Evolutionary conservation across 2,329 filamentous ascomycete genomes (phyloP).

Genomic region (Hypoxylon sp.): DNA sequence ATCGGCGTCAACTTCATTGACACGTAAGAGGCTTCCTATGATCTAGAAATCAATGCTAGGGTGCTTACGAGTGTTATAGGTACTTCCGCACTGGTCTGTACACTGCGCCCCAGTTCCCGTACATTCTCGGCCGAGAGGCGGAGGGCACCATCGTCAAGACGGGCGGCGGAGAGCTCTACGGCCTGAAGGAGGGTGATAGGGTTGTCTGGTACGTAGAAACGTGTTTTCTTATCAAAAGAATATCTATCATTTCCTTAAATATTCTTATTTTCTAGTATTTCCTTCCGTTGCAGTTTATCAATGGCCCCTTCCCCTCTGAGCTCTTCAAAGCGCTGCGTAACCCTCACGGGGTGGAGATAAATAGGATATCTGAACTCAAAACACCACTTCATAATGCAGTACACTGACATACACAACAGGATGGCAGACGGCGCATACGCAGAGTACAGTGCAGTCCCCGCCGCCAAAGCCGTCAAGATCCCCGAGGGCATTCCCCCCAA

Average conservation of each 20-base stretch:
- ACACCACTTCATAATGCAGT: not conserved
- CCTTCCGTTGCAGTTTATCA: not conserved
- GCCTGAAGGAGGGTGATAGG: slow-evolving; percentile 74
- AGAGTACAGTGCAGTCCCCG: slow-evolving; percentile 67
- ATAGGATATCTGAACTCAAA: not conserved
- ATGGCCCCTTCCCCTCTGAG: not conserved
- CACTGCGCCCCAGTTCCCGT: slow-evolving; percentile 74
- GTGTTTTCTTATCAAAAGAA: too few species aligned
- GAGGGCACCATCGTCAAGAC: slow-evolving; percentile 76
- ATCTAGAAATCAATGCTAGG: not conserved
- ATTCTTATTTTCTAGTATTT: not conserved
- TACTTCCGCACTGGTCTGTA: slow-evolving; percentile 93
- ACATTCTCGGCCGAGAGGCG: slow-evolving; percentile 84
- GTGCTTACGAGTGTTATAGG: slow-evolving; percentile 51
- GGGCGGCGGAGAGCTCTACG: slow-evolving; percentile 64
- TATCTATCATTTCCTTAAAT: too few species aligned
- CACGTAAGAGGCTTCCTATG: slow-evolving; percentile 63
- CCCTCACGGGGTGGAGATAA: not conserved
- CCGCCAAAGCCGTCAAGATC: slow-evolving; percentile 69
- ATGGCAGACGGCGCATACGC: slow-evolving; percentile 69
- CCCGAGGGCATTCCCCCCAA: slow-evolving; percentile 73
- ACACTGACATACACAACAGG: slow-evolving; percentile 40
- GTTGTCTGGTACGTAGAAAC: slow-evolving; percentile 69
- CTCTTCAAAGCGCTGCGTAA: not conserved
- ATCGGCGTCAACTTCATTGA: slow-evolving; percentile 92